Percentiles rank a stretch among this genome's conserved stretches.
Conservation (phyloP, 179 eudicot genomes). For the Corrigiola litoralis region DNA sequence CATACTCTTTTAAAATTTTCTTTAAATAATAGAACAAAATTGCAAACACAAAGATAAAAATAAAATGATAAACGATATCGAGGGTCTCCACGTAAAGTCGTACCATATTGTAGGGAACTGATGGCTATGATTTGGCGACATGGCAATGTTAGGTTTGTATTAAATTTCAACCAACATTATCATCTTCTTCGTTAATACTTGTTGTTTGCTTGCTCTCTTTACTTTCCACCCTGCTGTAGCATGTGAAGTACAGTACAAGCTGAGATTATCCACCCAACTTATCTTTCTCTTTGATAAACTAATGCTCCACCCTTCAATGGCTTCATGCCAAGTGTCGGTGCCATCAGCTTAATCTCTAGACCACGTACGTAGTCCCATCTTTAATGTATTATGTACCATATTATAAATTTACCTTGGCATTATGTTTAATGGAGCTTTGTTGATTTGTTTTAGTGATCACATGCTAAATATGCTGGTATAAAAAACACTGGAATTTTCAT, state of each 20-base stretch:
- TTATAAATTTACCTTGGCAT: too few relatives aligned
- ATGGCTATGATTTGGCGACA: conserved; percentile 29
- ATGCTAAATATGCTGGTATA: not conserved
- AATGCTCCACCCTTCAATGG: conserved; percentile 3
- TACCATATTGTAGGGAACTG: conserved; percentile 13
- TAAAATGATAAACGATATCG: not conserved
- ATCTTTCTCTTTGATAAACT: not conserved
- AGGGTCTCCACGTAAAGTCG: conserved; percentile 26
- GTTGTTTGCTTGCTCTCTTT: not conserved
- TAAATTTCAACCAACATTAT: conserved; percentile 27
- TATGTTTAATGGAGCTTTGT: not conserved
- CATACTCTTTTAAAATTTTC: too few relatives aligned
- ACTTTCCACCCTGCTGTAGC: not conserved
- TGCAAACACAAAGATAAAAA: not conserved
- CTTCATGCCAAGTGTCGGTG: conserved; percentile 4
- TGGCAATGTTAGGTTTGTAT: conserved; percentile 27
- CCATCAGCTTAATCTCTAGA: not conserved
- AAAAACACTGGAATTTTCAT: not conserved
- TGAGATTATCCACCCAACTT: not conserved
- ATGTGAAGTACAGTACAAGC: conserved; percentile 5
- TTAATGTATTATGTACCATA: too few relatives aligned
- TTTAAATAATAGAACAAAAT: not conserved
- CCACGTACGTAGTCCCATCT: not conserved
- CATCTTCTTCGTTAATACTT: conserved; percentile 16
- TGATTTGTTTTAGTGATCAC: not conserved